phyloP scores from a whole-genome alignment of 75 land plant species.

The Sequoia sempervirens region DNA sequence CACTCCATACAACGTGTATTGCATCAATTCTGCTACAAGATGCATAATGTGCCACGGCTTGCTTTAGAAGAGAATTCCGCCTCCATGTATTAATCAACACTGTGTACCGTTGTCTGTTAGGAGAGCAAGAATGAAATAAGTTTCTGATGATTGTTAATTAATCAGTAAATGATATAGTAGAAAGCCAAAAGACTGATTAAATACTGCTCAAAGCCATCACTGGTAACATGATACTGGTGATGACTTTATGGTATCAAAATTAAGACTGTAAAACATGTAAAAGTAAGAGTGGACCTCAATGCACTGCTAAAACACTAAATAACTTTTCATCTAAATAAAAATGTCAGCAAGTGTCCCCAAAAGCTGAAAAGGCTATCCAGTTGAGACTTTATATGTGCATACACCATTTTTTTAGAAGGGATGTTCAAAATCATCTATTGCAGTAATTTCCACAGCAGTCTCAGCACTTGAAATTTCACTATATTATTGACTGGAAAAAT shows the following conservation, averaged over 20 bases:
- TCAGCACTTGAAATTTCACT: neutral
- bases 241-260: neutral
- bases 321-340: neutral
- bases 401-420: neutral
- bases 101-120: conserved; percentile 64
- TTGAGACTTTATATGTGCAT: neutral
- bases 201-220: neutral
- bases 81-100: conserved; percentile 96
- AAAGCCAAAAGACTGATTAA: conserved; percentile 4
- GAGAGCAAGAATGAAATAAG: neutral
- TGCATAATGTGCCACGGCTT: conserved; percentile 83
- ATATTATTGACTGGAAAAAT: neutral
- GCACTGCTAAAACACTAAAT: neutral
- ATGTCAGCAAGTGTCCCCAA: neutral
- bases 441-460: neutral
- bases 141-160: neutral
- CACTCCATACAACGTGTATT: conserved; percentile 96
- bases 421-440: neutral
- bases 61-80: conserved; percentile 71
- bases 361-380: neutral
- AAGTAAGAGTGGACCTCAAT: neutral
- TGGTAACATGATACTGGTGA: neutral
- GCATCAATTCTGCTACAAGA: conserved; percentile 68
- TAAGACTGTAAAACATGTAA: neutral
- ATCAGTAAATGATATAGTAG: conserved; percentile 1